Percentiles rank a stretch among this genome's conserved stretches.
These are phyloP conservation scores for Senna tora DNA, from an alignment of 306 rosid genomes.

Conservation along the genomic window DNA sequence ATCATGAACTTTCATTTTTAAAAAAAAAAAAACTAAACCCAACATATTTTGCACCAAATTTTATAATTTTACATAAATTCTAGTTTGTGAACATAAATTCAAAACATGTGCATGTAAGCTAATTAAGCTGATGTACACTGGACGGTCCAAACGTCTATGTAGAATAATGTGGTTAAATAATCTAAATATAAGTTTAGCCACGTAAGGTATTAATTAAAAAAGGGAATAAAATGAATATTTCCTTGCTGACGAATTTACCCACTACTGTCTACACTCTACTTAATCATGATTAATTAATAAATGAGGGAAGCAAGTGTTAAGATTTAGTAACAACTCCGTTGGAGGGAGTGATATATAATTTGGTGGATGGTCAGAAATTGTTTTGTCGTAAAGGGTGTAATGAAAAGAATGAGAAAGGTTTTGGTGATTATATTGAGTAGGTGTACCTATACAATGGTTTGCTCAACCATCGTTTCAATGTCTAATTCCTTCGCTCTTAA, in stretches of 20 bases:
- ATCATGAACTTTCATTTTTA: no score
- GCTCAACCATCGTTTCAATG: conserved; percentile 39
- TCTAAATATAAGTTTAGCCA: no score
- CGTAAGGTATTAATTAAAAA: no score
- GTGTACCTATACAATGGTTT: conserved; percentile 36
- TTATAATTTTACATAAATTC: neutral
- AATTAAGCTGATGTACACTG: no score
- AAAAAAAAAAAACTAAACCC: no score
- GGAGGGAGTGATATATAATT: neutral
- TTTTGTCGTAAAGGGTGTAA: no score
- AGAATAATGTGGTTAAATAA: neutral
- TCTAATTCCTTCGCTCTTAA: conserved; percentile 18
- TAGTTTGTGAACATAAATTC: neutral
- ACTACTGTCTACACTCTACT: no score
- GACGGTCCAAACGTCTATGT: no score
- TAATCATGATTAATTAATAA: no score
- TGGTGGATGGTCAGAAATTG: neutral
- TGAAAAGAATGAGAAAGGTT: neutral
- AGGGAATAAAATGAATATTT: no score
- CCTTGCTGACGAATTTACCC: no score
- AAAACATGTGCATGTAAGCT: neutral
- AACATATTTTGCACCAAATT: neutral
- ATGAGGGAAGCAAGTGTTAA: neutral
- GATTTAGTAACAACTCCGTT: neutral
- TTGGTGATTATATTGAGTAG: conserved; percentile 9